Conservation (phyloP, 164 flowering plant genomes). For the Chimonanthus praecox region DNA sequence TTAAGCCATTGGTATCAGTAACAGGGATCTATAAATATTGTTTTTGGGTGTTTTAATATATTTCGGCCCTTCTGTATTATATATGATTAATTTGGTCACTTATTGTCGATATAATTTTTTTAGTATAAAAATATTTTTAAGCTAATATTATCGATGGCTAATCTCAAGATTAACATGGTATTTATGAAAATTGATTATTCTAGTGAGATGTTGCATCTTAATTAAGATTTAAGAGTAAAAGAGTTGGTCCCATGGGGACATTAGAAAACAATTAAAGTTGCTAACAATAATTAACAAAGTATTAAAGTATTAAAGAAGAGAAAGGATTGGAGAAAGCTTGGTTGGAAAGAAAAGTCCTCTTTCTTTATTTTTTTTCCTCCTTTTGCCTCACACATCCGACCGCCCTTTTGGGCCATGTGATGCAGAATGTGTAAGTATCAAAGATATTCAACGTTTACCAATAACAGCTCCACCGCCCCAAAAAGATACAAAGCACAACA, state of each 20-base stretch:
- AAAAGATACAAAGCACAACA: slow-evolving; percentile 19
- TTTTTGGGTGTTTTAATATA: too few relatives aligned
- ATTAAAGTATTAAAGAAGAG: neutral
- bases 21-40: too few relatives aligned
- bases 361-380: neutral
- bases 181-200: too few relatives aligned
- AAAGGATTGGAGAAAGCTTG: slow-evolving; percentile 9
- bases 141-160: too few relatives aligned
- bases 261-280: neutral
- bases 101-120: too few relatives aligned
- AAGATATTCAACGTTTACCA: slow-evolving; percentile 3
- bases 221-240: neutral
- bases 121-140: too few relatives aligned
- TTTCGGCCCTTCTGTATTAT: too few relatives aligned
- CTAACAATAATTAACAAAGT: neutral
- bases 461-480: slow-evolving; percentile 25
- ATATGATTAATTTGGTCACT: too few relatives aligned
- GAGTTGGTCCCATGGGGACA: neutral
- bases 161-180: too few relatives aligned
- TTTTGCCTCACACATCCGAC: neutral
- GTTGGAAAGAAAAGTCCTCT: slow-evolving; percentile 6
- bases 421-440: neutral
- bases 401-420: neutral
- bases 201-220: too few relatives aligned
- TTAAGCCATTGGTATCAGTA: too few relatives aligned